Percentiles rank a stretch among this genome's conserved stretches.
phyloP scores from a whole-genome alignment of 1,139 yeast species.

The Diutina sp. region DNA sequence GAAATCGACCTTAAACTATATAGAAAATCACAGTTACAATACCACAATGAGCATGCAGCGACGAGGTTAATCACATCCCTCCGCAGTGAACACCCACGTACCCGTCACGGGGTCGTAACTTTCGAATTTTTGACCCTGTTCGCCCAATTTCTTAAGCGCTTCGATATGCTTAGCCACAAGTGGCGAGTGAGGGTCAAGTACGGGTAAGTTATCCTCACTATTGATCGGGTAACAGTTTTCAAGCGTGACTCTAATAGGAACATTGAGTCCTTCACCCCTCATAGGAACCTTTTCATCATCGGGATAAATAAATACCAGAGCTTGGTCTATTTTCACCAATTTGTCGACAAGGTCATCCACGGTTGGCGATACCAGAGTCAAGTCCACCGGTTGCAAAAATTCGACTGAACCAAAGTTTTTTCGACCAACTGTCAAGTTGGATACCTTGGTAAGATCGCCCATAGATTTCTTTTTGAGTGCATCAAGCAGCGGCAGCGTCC shows the following conservation, averaged over 20 bases:
- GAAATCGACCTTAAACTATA: background rate
- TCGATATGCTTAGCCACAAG: slow-evolving; percentile 57
- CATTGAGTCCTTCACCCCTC: slow-evolving; percentile 72
- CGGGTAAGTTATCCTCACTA: slow-evolving; percentile 59
- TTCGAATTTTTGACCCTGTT: slow-evolving; percentile 39
- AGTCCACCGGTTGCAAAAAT: slow-evolving; percentile 73
- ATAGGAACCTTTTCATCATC: slow-evolving; percentile 47
- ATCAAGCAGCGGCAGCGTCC: slow-evolving; percentile 69
- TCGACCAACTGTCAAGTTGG: slow-evolving; percentile 67
- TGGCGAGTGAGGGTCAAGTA: slow-evolving; percentile 69
- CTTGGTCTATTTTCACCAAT: slow-evolving; percentile 46
- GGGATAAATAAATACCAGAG: slow-evolving; percentile 64
- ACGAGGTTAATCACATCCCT: background rate
- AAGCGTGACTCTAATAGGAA: slow-evolving; percentile 59
- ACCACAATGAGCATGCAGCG: background rate
- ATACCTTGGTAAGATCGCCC: slow-evolving; percentile 51
- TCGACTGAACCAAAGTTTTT: slow-evolving; percentile 65
- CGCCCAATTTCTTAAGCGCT: slow-evolving; percentile 48
- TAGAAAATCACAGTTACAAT: background rate
- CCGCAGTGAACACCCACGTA: slow-evolving; percentile 54
- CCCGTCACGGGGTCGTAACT: slow-evolving; percentile 75
- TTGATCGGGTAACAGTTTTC: slow-evolving; percentile 71
- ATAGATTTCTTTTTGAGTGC: slow-evolving; percentile 48
- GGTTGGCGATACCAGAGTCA: slow-evolving; percentile 39
- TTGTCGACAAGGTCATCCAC: slow-evolving; percentile 55